Evolutionary conservation across 2,329 filamentous ascomycete genomes (phyloP).

Genomic region (Penicillium sp.): DNA sequence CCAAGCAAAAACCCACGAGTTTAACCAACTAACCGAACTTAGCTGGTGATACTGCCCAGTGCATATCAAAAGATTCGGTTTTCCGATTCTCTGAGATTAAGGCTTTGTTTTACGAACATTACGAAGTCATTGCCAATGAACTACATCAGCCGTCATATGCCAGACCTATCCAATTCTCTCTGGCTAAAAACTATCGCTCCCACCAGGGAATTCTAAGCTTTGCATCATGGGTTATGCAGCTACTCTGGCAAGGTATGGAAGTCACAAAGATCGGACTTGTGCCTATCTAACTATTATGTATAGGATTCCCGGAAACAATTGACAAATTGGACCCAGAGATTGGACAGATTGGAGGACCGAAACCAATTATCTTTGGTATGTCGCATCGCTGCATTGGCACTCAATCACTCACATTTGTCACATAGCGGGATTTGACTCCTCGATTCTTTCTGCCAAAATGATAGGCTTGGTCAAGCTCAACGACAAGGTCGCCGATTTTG

Average conservation of each 20-base stretch:
- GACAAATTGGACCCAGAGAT: slow-evolving; percentile 32
- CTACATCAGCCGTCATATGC: slow-evolving; percentile 10
- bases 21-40: not conserved
- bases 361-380: slow-evolving; percentile 22
- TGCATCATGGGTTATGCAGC: slow-evolving; percentile 31
- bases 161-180: slow-evolving; percentile 25
- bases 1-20: too few species aligned
- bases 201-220: slow-evolving; percentile 35
- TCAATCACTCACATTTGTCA: not conserved
- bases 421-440: slow-evolving; percentile 15
- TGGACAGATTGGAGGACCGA: slow-evolving; percentile 27
- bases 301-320: slow-evolving; percentile 30
- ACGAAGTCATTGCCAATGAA: slow-evolving; percentile 12
- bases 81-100: slow-evolving; percentile 36
- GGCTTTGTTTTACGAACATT: slow-evolving; percentile 29
- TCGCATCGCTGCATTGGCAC: slow-evolving; percentile 3
- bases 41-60: slow-evolving; percentile 36
- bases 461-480: slow-evolving; percentile 22
- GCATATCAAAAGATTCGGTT: slow-evolving; percentile 35
- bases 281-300: not conserved
- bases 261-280: too few species aligned
- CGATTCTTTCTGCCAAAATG: slow-evolving; percentile 23
- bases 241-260: slow-evolving; percentile 26
- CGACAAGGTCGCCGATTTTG: slow-evolving; percentile 26
- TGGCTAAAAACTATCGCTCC: slow-evolving; percentile 34